Conservation (phyloP, 345 rosid genomes). For the Eucalyptus microcorys region DNA sequence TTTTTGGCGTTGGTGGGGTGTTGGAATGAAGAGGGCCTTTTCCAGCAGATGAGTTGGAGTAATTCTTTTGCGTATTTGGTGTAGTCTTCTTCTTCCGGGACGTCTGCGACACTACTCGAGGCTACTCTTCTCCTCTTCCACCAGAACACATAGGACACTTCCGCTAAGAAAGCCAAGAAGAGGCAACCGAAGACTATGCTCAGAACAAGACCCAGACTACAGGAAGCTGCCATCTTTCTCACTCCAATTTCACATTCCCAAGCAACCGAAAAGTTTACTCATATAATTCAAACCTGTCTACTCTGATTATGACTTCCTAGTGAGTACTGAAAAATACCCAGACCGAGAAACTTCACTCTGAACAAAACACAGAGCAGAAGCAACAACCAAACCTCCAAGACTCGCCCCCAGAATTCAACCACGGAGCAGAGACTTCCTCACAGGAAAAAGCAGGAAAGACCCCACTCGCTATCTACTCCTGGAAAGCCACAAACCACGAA, state of each 20-base stretch:
- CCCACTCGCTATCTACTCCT: background rate
- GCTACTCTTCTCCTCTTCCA: constrained; percentile 52
- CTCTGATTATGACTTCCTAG: background rate
- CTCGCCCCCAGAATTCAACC: background rate
- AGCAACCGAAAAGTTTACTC: background rate
- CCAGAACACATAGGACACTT: constrained; percentile 67
- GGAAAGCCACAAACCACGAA: background rate
- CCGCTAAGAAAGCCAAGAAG: constrained; percentile 57
- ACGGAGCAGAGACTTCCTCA: background rate
- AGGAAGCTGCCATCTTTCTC: constrained; percentile 38
- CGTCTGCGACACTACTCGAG: constrained; percentile 8
- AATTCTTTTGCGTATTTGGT: constrained; percentile 46
- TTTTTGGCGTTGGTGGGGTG: background rate
- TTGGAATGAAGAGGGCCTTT: constrained; percentile 25
- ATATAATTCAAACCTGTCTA: background rate
- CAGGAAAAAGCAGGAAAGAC: background rate
- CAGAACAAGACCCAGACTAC: constrained; percentile 66
- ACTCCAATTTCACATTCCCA: constrained; percentile 33
- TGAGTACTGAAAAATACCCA: background rate
- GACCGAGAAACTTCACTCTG: background rate
- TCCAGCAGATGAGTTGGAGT: constrained; percentile 52
- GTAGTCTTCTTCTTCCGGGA: constrained; percentile 18
- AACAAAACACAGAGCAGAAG: background rate
- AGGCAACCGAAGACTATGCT: constrained; percentile 66
- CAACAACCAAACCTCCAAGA: background rate